Evolutionary conservation across 2,329 filamentous ascomycete genomes (phyloP), one percentile per base, ranked within the genome.

Genomic region (Neonectria punicea): DNA sequence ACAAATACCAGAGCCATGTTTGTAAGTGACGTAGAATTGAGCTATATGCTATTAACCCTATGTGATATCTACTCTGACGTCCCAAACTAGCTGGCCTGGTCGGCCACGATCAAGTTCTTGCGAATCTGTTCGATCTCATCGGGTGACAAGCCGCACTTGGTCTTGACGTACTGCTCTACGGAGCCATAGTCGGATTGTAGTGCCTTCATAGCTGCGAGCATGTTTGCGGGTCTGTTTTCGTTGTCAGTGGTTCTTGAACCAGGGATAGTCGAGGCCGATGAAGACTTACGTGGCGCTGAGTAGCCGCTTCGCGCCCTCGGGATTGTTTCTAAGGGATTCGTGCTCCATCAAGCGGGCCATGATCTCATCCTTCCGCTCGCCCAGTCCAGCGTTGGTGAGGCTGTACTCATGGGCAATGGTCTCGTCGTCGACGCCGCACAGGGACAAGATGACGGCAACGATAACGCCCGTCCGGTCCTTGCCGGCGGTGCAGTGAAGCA

Each of bases 401-500:
- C 84, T 81, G 75, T 94, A 94, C 76, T 94, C 92, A 10, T 84
- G 78, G 0, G 89, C 90, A n/a, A 92, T 84, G 4, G 79, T 75
- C 36, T 86, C 81, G 67, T 89, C 84, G 1, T 83, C 77, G 0
- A 92, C 88, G 4, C 89, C 89, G 9, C 88, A 88, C 30, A 93
- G 82, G 28, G 85, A 80, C 43, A 93, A 82, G 9, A 94, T 75
- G 44, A 94, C 71, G 3, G 90, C 92, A 53, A 88, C 86, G 49
- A 93, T 79, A 5, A 94, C 84, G 2, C 92, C 92, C 0, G 92
- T 94, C 47, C 92, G 84, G 76, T 94, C 92, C 78, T 94, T 94
- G 13, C 92, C 92, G 0, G 90, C 91, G 0, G 91, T 92, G 77
- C 92, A 94, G 74, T 94, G 91, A 8, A 93, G 81, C 7, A 93